Conservation (phyloP, 2,329 filamentous ascomycete genomes). For the Aureobasidium sp. region DNA sequence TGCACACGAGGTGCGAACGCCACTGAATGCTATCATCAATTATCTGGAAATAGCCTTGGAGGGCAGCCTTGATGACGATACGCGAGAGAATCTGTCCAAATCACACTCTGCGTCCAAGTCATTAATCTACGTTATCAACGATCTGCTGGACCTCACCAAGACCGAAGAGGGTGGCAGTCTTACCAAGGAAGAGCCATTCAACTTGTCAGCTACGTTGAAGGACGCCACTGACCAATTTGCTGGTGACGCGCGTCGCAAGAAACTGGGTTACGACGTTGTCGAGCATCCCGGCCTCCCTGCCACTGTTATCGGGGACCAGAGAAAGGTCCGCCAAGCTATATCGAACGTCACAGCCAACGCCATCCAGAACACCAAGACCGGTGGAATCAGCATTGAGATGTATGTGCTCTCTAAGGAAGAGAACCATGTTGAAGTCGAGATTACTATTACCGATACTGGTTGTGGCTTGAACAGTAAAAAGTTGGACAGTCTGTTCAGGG, state of each 20-base stretch:
- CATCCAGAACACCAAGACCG: constrained; percentile 63
- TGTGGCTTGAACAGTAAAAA: constrained; percentile 50
- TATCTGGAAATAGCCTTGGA: constrained; percentile 87
- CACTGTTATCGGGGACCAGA: constrained; percentile 67
- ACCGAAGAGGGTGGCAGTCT: constrained; percentile 72
- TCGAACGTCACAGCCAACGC: constrained; percentile 80
- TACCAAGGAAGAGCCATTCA: constrained; percentile 72
- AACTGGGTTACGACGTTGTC: constrained; percentile 58
- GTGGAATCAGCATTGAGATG: constrained; percentile 61
- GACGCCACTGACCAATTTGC: constrained; percentile 70
- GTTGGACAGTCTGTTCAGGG: constrained; percentile 52
- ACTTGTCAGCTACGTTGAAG: constrained; percentile 59
- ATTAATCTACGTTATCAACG: constrained; percentile 88
- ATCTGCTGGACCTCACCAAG: constrained; percentile 79
- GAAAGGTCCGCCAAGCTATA: constrained; percentile 71
- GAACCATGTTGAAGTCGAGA: constrained; percentile 57
- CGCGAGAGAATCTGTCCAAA: constrained; percentile 70
- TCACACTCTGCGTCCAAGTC: constrained; percentile 90
- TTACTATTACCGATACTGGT: constrained; percentile 69
- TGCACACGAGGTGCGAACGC: constrained; percentile 83
- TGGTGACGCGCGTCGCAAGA: constrained; percentile 67
- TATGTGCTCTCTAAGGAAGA: constrained; percentile 49
- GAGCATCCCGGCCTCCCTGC: constrained; percentile 60
- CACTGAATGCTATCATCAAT: constrained; percentile 88
- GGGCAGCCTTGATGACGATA: constrained; percentile 68